Conservation (phyloP, 768 basidiomycete genomes). For the Termitomyces sp. region DNA sequence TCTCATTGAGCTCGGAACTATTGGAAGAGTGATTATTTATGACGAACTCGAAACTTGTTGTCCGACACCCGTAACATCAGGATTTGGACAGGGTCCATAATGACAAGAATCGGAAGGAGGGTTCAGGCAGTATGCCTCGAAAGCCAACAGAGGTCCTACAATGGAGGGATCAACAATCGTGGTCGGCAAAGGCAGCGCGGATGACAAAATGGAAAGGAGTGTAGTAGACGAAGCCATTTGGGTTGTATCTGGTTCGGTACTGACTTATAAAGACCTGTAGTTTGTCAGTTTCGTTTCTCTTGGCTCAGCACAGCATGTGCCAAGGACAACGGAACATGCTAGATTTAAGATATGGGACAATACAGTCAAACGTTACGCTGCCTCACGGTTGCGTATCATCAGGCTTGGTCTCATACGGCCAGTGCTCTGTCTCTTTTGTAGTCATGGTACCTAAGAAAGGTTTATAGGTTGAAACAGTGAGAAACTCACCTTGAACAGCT, state of each 20-base stretch:
- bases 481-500: background rate
- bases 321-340: background rate
- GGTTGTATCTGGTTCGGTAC: background rate
- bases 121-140: background rate
- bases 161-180: background rate
- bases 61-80: background rate
- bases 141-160: background rate
- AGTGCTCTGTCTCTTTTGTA: background rate
- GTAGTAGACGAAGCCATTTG: background rate
- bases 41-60: background rate
- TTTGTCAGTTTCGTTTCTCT: background rate
- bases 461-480: background rate
- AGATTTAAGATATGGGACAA: background rate
- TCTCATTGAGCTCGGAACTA: background rate
- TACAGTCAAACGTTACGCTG: background rate
- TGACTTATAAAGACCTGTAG: background rate
- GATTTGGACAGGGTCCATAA: background rate
- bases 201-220: background rate
- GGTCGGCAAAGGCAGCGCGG: background rate
- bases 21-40: background rate
- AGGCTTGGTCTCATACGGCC: background rate
- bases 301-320: background rate
- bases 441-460: background rate
- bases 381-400: background rate
- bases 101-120: background rate